Conservation (phyloP, 345 rosid species). For the Psidium friedrichsthalianum region DNA sequence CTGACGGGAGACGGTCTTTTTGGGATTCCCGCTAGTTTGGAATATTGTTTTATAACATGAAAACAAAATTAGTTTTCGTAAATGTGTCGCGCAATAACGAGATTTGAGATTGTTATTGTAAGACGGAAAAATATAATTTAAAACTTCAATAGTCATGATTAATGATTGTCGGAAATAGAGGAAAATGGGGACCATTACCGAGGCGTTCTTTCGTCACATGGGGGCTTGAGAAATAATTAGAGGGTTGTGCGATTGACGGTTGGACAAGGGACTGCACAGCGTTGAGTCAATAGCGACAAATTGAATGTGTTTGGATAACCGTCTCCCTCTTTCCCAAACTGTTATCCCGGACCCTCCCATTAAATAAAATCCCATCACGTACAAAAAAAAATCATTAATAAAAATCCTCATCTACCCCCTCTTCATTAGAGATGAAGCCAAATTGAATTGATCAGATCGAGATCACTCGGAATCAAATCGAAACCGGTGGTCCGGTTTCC, state of each 20-base stretch:
- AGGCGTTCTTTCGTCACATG: fast-evolving
- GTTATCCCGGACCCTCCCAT: neutral
- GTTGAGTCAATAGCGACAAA: neutral
- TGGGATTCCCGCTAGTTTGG: neutral
- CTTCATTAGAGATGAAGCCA: too few species aligned
- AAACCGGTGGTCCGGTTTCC: too few species aligned
- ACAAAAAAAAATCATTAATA: too few species aligned
- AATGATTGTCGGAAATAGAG: neutral
- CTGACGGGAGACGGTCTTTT: neutral
- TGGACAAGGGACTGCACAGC: neutral
- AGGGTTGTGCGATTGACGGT: neutral
- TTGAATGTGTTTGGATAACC: neutral
- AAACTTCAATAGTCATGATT: neutral
- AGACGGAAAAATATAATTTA: neutral
- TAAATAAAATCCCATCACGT: too few species aligned
- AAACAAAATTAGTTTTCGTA: fast-evolving
- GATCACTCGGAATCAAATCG: too few species aligned
- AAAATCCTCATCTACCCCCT: too few species aligned
- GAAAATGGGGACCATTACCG: neutral
- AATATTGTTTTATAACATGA: neutral
- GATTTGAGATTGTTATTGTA: neutral
- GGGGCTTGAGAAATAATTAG: neutral
- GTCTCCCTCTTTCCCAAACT: neutral
- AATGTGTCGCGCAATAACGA: fast-evolving
- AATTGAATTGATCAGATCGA: too few species aligned